phyloP scores from a whole-genome alignment of 2,329 filamentous ascomycete species.

The Tolypocladium guangdongense region DNA sequence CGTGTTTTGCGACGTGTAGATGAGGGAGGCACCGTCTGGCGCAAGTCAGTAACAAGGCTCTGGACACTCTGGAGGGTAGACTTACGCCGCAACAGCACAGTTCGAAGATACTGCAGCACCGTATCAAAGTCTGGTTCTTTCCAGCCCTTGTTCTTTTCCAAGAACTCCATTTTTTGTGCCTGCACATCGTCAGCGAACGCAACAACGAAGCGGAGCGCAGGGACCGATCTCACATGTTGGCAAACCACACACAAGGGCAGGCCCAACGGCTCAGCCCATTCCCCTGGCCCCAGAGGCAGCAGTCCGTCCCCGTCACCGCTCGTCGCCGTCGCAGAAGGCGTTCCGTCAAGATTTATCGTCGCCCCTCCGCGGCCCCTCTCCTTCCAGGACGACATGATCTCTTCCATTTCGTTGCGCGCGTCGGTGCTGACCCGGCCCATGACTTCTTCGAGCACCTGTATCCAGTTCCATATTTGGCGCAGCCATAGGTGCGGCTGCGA shows the following conservation, averaged over 20 bases:
- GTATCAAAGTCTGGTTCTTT: constrained; percentile 96
- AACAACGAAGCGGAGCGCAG: constrained; percentile 1
- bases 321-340: constrained; percentile 39
- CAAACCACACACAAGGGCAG: constrained; percentile 89
- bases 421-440: constrained; percentile 63
- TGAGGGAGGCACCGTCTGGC: constrained; percentile 69
- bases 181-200: constrained; percentile 22
- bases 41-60: constrained; percentile 9
- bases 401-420: constrained; percentile 75
- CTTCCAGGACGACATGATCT: constrained; percentile 70
- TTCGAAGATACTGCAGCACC: constrained; percentile 85
- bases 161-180: constrained; percentile 79
- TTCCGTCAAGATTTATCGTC: constrained; percentile 51
- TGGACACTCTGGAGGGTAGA: constrained; percentile 8
- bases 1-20: constrained; percentile 71
- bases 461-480: constrained; percentile 79
- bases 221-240: constrained; percentile 59
- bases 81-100: constrained; percentile 76
- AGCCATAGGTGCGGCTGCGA: constrained; percentile 89
- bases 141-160: constrained; percentile 87
- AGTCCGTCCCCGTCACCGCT: constrained; percentile 53
- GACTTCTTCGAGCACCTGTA: constrained; percentile 69
- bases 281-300: constrained; percentile 73
- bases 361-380: constrained; percentile 60
- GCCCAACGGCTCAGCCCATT: constrained; percentile 86